A percentile compares a stretch with the other conserved stretches of the same genome.
These are phyloP conservation scores for Metschnikowia dekortorum DNA, from an alignment of 805 yeast species.

Conservation along the genomic window DNA sequence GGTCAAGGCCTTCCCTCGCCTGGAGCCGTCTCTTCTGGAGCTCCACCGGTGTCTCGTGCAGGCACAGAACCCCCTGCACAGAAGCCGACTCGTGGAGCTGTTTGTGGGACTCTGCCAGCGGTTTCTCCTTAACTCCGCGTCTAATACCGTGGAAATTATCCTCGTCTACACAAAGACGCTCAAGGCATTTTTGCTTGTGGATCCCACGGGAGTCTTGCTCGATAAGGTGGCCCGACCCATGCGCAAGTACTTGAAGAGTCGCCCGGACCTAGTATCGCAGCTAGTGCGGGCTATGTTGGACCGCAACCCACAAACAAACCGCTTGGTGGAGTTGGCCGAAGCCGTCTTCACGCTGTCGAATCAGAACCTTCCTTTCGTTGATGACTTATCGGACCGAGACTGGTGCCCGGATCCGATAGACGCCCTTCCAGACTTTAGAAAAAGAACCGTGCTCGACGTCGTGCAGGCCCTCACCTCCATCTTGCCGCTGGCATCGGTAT, in stretches of 20 bases:
- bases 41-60: slow-evolving; percentile 43
- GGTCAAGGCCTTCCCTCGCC: slow-evolving; percentile 48
- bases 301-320: slow-evolving; percentile 31
- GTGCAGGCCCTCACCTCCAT: slow-evolving; percentile 69
- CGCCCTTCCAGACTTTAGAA: slow-evolving; percentile 80
- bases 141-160: slow-evolving; percentile 70
- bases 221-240: slow-evolving; percentile 78
- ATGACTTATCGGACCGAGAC: slow-evolving; percentile 44
- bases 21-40: slow-evolving; percentile 54
- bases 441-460: slow-evolving; percentile 57
- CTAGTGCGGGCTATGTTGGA: slow-evolving; percentile 70
- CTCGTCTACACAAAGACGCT: slow-evolving; percentile 67
- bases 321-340: slow-evolving; percentile 49
- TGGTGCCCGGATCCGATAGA: slow-evolving; percentile 90
- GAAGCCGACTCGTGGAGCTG: slow-evolving; percentile 46
- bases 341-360: slow-evolving; percentile 39
- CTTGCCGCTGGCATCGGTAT: slow-evolving; percentile 63
- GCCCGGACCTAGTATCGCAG: slow-evolving; percentile 67
- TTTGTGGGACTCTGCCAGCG: slow-evolving; percentile 45
- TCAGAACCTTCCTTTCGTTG: slow-evolving; percentile 17
- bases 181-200: slow-evolving; percentile 67
- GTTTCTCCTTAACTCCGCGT: slow-evolving; percentile 70
- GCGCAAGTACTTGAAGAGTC: slow-evolving; percentile 60
- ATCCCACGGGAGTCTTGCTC: slow-evolving; percentile 79
- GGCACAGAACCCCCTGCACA: slow-evolving; percentile 31